Evolutionary conservation across 1,284 basidiomycete species (phyloP), one percentile per base, ranked within the genome.

Genomic region (Butyriboletus appendiculatus): DNA sequence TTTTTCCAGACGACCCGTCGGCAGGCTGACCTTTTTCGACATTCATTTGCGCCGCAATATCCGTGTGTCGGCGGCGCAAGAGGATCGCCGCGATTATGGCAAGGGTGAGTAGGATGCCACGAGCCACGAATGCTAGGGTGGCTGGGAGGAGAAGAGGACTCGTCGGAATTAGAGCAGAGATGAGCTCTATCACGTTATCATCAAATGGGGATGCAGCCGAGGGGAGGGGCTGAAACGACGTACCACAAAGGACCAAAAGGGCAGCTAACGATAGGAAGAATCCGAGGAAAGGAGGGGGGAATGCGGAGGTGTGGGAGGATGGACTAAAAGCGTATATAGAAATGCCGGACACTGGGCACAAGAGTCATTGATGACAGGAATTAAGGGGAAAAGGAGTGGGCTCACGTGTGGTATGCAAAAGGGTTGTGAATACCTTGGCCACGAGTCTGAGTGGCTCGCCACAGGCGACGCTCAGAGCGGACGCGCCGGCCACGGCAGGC

Each of bases 181-280:
- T 37, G 24, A 69, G 54, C 40, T 71, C 67, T 68, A 39, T 42
- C 5, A 4, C 28, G 14, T 11, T 5, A 9, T 4, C 9, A 18
- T 63, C 18, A 44, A 40, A 32, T 12, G 11, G 12, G 39, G 28
- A 40, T 14, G 33, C 3, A 18, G 20, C 2, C 10, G 34, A 1
- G 14, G 34, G 4, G 37, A 20, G 40, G 10, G 22, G 7, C 3
- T 5, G 24, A 48, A 30, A 57, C 12, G 11, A 55, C 70, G 40
- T 48, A 71, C 67, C 67, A 11, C 70, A 70, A 28, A 48, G 48
- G 34, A 69, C 45, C 7, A 72, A 52, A 26, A 71, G 33, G 39
- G 50, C 43, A 3, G 66, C 48, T 2, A 71, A 30, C 5, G 56
- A 58, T 12, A 67, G 48, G 38, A 59, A 47, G 37, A 59, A 57